A percentile compares a stretch with the other conserved stretches of the same genome.
These are phyloP conservation scores for Collybia sordida DNA, from an alignment of 768 basidiomycete genomes.

Conservation along the genomic window DNA sequence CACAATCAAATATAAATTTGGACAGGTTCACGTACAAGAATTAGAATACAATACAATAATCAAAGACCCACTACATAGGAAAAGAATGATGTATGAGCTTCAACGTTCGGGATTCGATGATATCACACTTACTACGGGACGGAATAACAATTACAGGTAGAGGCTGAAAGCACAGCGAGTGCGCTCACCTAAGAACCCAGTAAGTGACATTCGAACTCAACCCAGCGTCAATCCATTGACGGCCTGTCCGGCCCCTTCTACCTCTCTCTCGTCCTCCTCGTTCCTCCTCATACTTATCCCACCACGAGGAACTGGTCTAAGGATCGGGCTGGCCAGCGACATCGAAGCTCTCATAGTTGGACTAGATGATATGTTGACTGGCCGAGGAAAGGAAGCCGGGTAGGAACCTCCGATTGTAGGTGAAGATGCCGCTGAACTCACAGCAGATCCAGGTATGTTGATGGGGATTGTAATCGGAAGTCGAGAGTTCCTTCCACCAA, in stretches of 20 bases:
- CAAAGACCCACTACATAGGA: too few species aligned
- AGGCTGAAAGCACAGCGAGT: too few species aligned
- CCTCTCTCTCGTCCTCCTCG: slow-evolving; percentile 71
- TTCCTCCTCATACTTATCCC: slow-evolving; percentile 45
- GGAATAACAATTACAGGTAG: too few species aligned
- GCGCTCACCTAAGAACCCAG: too few species aligned
- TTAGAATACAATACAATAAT: too few species aligned
- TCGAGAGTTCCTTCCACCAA: slow-evolving; percentile 42
- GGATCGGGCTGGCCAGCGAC: slow-evolving; percentile 73
- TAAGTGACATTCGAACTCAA: too few species aligned
- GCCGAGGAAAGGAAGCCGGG: slow-evolving; percentile 46
- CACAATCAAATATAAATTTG: too few species aligned
- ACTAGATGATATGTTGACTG: slow-evolving; percentile 63
- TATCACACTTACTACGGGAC: too few species aligned
- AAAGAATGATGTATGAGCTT: too few species aligned
- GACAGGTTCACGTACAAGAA: too few species aligned
- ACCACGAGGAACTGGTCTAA: slow-evolving; percentile 62
- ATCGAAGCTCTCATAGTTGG: slow-evolving; percentile 73
- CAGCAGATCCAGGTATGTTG: slow-evolving; percentile 52
- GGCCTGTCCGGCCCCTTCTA: slow-evolving; percentile 79
- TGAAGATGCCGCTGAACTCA: slow-evolving; percentile 69
- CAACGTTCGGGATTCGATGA: too few species aligned
- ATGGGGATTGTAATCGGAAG: slow-evolving; percentile 71
- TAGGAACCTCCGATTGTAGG: slow-evolving; percentile 61
- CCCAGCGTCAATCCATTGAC: slow-evolving; percentile 61